Conservation (phyloP, 2,329 filamentous ascomycete genomes). For the Thelonectria discophora region DNA sequence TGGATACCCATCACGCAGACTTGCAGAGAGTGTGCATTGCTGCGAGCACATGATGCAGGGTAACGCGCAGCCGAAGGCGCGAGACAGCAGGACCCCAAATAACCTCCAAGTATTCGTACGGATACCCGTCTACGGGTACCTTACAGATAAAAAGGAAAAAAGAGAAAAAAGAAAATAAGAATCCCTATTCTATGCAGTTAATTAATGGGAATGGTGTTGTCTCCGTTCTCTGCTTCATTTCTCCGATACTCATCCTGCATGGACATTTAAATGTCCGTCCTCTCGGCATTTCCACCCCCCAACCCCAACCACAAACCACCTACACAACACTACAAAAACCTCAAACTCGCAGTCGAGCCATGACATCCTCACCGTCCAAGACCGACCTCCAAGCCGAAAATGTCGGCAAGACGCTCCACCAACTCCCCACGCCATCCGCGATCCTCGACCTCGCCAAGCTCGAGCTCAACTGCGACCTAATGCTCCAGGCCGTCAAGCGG, state of each 20-base stretch:
- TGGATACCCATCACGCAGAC: too few relatives aligned
- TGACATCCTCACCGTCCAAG: neutral
- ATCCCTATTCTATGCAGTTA: too few relatives aligned
- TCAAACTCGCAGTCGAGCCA: neutral
- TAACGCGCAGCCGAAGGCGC: too few relatives aligned
- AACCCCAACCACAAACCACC: neutral
- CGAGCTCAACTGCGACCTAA: conserved; percentile 71
- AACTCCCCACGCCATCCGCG: conserved; percentile 70
- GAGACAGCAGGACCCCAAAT: too few relatives aligned
- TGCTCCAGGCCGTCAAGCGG: conserved; percentile 68
- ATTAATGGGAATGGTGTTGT: too few relatives aligned
- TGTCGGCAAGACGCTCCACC: conserved; percentile 65
- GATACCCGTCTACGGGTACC: too few relatives aligned
- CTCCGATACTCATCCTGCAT: neutral
- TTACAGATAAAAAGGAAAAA: too few relatives aligned
- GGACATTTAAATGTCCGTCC: neutral
- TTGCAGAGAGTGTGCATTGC: too few relatives aligned
- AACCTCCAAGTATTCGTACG: too few relatives aligned
- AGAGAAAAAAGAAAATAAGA: too few relatives aligned
- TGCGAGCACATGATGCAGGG: too few relatives aligned
- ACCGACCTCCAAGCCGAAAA: conserved; percentile 47
- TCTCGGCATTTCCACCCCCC: too few relatives aligned
- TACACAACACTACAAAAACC: neutral
- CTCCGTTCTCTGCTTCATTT: neutral
- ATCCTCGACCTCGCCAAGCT: conserved; percentile 73